Evolutionary conservation across 2,329 filamentous ascomycete genomes (phyloP), one percentile per base, ranked within the genome.

Genomic region (Talaromyces sp.): DNA sequence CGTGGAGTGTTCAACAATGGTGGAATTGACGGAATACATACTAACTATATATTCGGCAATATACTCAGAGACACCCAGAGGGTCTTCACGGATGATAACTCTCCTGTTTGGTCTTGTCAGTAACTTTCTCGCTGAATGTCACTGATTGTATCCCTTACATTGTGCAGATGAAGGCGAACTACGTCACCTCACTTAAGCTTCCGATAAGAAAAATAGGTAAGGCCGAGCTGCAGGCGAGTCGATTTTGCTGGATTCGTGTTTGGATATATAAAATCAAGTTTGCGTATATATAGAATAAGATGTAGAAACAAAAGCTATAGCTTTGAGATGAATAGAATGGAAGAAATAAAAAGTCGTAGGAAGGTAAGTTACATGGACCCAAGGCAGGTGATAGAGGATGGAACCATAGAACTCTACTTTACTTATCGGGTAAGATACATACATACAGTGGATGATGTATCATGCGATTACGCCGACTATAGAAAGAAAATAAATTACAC

Each of bases 31-130:
- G 65, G 39, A 27, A 49, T 31, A 69, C 82, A 70, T 80, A 89
- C 87, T 84, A 78, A 93, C 87, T 71, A 95, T 89, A 79, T 94
- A 93, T 77, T 91, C 88, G 67, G 91, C 90, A 70, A 93, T 90
- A 77, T 93, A 93, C 71, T 84, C 83, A 73, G 90, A 91, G 64
- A 90, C 90, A 68, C 84, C 81, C 63, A 83, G 78, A 70, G 89
- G 84, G 73, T 92, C 85, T 76, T 93, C 88, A 75, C 90, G 86
- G 75, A 95, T 90, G 78, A 95, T 93, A 73, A 95, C 86, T 81
- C 91, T 89, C 91, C 92, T 95, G 71, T 45, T 59, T 9, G 9
- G 27, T 5, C 31, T 11, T 6, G 8, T 58, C 19, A 58, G 50
- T 50, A 13, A 22, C 19, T 31, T 27, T 50, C 27, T 25, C 13